Conservation (phyloP, 805 yeast species). For the Hanseniaspora mollemarum region DNA sequence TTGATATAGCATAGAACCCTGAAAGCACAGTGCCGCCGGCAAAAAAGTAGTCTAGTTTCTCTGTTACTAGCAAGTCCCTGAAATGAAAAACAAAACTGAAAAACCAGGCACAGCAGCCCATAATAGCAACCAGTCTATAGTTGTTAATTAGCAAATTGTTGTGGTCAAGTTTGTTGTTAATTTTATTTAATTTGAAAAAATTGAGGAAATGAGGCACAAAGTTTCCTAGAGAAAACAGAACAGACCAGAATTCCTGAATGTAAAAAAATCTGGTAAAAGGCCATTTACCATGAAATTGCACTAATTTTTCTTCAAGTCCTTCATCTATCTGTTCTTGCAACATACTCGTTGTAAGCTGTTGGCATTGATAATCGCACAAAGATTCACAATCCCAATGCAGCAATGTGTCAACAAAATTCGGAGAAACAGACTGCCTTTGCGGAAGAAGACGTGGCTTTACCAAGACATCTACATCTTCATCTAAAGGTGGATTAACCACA, state of each 20-base stretch:
- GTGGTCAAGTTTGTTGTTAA: neutral
- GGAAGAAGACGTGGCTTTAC: neutral
- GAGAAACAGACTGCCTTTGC: neutral
- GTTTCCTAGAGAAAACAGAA: slow-evolving; percentile 64
- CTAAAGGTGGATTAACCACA: neutral
- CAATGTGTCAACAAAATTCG: neutral
- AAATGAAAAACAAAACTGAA: slow-evolving; percentile 78
- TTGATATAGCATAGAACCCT: slow-evolving; percentile 60
- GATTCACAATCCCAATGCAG: slow-evolving; percentile 56
- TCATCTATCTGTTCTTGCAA: slow-evolving; percentile 35
- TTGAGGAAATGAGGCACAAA: slow-evolving; percentile 53
- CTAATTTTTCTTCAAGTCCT: slow-evolving; percentile 26
- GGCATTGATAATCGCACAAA: slow-evolving; percentile 91
- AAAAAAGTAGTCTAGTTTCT: slow-evolving; percentile 77
- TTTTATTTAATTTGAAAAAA: slow-evolving; percentile 27
- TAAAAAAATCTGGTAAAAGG: slow-evolving; percentile 74
- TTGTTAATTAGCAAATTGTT: slow-evolving; percentile 20
- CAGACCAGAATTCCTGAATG: slow-evolving; percentile 72
- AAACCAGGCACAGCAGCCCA: slow-evolving; percentile 79
- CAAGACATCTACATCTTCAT: slow-evolving; percentile 5
- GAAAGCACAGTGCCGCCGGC: slow-evolving; percentile 81
- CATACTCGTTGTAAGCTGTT: slow-evolving; percentile 51
- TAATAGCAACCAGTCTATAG: slow-evolving; percentile 35
- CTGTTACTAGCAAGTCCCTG: slow-evolving; percentile 72
- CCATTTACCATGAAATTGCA: slow-evolving; percentile 97